These are phyloP conservation scores for Rhynchospora pubera DNA, from an alignment of 176 grass and related monocot species.

Conservation along the genomic window DNA sequence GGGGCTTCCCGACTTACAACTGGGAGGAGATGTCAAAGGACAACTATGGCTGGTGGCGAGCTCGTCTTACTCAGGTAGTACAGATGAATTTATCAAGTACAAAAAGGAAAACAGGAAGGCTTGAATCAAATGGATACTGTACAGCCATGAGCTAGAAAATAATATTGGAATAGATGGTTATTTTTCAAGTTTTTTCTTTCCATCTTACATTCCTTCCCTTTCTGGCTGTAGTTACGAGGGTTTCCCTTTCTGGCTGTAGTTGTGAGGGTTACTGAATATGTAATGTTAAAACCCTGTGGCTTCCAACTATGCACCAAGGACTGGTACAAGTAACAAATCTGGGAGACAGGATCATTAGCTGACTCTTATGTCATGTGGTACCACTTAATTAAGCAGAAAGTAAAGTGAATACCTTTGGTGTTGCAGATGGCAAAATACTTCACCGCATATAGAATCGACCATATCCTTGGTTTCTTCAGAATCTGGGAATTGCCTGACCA, in stretches of 20 bases:
- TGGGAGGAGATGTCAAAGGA: constrained; percentile 99
- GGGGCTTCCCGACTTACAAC: constrained; percentile 99
- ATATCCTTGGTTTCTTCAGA: constrained; percentile 98
- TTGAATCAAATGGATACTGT: not conserved
- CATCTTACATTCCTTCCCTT: not conserved
- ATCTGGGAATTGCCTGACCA: constrained; percentile 99
- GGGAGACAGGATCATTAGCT: not conserved
- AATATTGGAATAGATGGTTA: not conserved
- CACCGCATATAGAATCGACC: constrained; percentile 98
- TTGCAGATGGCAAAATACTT: constrained; percentile 93
- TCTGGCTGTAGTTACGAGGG: too few species aligned
- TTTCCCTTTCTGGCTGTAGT: not conserved
- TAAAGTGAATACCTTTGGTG: not conserved
- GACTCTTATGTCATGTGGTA: not conserved
- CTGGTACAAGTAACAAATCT: not conserved
- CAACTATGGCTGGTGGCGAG: constrained; percentile 97
- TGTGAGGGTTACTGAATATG: not conserved
- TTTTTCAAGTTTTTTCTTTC: not conserved
- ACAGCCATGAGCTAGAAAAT: not conserved
- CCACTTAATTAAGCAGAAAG: not conserved
- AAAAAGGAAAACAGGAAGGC: not conserved
- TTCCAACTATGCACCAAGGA: not conserved
- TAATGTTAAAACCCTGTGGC: not conserved
- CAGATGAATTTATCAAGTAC: not conserved
- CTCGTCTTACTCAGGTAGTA: constrained; percentile 80